Evolutionary conservation across 1,284 basidiomycete genomes (phyloP), one percentile per base, ranked within the genome.

Genomic region (Irpex lacteus): DNA sequence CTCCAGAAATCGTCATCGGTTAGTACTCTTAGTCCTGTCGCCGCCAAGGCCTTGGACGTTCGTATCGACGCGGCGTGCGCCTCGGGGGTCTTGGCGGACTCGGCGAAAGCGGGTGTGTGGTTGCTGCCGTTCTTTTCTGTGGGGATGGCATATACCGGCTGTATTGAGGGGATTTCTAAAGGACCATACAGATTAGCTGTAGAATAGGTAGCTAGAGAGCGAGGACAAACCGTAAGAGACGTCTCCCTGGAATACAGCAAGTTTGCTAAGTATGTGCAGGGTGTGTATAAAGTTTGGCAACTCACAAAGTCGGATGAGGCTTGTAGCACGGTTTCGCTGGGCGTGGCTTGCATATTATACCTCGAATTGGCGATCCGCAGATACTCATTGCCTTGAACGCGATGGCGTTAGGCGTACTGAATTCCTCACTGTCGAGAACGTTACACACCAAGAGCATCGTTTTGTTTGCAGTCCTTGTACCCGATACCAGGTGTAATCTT

Each of bases 281-380:
- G 54, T 49, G 34, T 44, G 15, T 50, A 37, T 6, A 21, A 21
- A 9, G 26, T 32, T 62, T n/a, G 21, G 21, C 6, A n/a, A 73
- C 86, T 79, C 67, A 89, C 88, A 68, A 91, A 91, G 72, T 92
- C 89, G 0, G 90, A 91, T 3, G 88, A 91, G 7, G 87, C 89
- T 50, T 80, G 80, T 13, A 79, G 77, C 61, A 85, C 85, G 34
- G 83, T 85, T 77, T 82, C 84, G 54, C 80, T 80, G 61, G 82
- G 81, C 61, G 83, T 82, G 34, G 86, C 81, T 3, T 70, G 47
- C 61, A 75, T 73, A 0, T 85, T 85, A 66, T 87, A 88, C 62
- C 81, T 81, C 60, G 81, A 82, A 2, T 78, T 72, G 8, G 84
- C 76, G 18, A 87, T 78, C 53, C 83, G 80, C 1, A 82, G 81